Percentiles rank a stretch among this genome's conserved stretches.
Evolutionary conservation across 73 alveolate species (phyloP).

Genomic region (Paramecium primaurelia): DNA sequence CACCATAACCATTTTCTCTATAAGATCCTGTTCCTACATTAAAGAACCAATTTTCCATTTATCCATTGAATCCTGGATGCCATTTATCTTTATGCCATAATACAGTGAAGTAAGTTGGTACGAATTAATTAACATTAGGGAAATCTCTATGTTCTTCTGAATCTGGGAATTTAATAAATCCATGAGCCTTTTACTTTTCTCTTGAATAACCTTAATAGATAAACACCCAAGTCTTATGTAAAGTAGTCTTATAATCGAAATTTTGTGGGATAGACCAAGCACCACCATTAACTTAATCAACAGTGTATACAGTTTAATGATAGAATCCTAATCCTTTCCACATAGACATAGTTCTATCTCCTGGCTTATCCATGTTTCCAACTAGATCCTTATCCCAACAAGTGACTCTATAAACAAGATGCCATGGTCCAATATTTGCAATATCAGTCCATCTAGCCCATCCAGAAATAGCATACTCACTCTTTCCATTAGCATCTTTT

Average conservation of each 20-base stretch:
- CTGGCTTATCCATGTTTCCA: not conserved
- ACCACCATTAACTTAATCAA: conserved; percentile 8
- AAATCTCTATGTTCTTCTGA: not conserved
- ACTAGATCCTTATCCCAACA: not conserved
- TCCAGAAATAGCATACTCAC: not conserved
- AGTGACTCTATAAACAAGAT: not conserved
- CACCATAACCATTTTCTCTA: not conserved
- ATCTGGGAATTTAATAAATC: not conserved
- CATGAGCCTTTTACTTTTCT: not conserved
- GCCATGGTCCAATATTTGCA: not conserved
- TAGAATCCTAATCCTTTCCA: conserved; percentile 10
- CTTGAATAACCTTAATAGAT: not conserved
- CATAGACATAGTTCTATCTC: not conserved
- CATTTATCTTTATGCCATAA: not conserved
- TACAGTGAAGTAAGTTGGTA: not conserved
- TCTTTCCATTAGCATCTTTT: not conserved
- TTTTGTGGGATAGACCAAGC: not conserved
- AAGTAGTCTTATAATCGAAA: not conserved
- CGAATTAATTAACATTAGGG: not conserved
- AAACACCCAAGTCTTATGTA: conserved; percentile 22
- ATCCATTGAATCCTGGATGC: conserved; percentile 8
- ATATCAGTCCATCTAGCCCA: conserved; percentile 40
- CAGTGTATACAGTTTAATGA: not conserved
- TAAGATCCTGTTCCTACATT: conserved; percentile 31
- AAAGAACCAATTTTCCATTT: not conserved